These are phyloP conservation scores for Hypoxylon sp. DNA, from an alignment of 2,329 filamentous ascomycete species.

Conservation along the genomic window DNA sequence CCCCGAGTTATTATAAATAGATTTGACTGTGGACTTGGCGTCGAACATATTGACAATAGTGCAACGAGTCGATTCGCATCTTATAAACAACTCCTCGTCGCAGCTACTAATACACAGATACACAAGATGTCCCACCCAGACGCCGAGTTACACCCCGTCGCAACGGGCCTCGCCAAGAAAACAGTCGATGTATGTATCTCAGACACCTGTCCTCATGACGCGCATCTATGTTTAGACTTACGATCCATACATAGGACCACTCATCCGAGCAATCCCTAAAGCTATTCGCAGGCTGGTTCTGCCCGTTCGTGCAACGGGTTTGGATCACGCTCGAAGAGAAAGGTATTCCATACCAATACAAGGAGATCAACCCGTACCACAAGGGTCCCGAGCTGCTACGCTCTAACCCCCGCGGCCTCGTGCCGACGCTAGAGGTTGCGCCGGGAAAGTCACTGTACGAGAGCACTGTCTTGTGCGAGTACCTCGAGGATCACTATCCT, in stretches of 20 bases:
- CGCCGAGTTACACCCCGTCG: slow-evolving; percentile 41
- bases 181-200: slow-evolving; percentile 37
- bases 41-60: no score
- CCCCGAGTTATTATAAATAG: no score
- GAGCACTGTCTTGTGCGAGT: slow-evolving; percentile 76
- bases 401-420: slow-evolving; percentile 77
- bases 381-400: slow-evolving; percentile 73
- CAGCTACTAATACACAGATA: no score
- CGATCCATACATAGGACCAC: slow-evolving; percentile 45
- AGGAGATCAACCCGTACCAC: slow-evolving; percentile 81
- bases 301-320: slow-evolving; percentile 72
- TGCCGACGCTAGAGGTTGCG: slow-evolving; percentile 71
- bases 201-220: no score
- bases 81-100: no score
- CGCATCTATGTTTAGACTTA: no score
- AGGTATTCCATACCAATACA: slow-evolving; percentile 75
- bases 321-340: slow-evolving; percentile 81
- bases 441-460: slow-evolving; percentile 72
- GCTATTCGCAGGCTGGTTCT: slow-evolving; percentile 82
- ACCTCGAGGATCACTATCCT: slow-evolving; percentile 75
- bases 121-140: slow-evolving; percentile 41
- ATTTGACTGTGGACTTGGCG: no score
- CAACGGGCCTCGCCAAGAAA: slow-evolving; percentile 42
- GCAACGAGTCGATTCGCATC: no score
- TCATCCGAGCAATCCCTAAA: slow-evolving; percentile 62